Conservation (phyloP, 2,329 filamentous ascomycete species). For the Daldinia eschscholtzii region DNA sequence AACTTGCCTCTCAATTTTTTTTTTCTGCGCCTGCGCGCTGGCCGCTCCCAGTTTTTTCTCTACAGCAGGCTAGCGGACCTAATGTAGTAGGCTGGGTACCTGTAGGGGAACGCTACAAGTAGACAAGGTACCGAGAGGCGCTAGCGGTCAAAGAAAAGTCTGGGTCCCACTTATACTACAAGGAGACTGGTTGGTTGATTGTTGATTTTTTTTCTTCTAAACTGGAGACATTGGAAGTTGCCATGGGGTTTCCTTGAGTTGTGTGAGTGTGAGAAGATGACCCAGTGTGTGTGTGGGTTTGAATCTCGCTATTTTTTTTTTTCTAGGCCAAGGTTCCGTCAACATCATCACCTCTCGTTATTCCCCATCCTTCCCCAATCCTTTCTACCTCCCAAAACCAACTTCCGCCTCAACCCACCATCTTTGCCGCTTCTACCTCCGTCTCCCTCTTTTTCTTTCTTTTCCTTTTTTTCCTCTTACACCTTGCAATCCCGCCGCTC, state of each 20-base stretch:
- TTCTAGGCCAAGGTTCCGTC: conserved; percentile 31
- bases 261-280: background rate
- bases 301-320: conserved; percentile 27
- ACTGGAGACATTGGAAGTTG: conserved; percentile 15
- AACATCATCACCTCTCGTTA: conserved; percentile 44
- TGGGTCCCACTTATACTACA: conserved; percentile 29
- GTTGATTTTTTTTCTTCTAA: conserved; percentile 20
- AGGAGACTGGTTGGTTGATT: conserved; percentile 35
- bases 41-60: conserved; percentile 31
- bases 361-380: conserved; percentile 35
- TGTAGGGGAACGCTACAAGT: conserved; percentile 12
- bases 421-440: conserved; percentile 39
- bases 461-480: conserved; percentile 33
- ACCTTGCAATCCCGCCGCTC: conserved; percentile 38
- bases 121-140: conserved; percentile 7
- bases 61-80: conserved; percentile 2
- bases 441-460: conserved; percentile 43
- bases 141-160: conserved; percentile 40
- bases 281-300: conserved; percentile 37
- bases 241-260: conserved; percentile 26
- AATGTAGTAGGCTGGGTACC: conserved; percentile 7
- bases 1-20: conserved; percentile 23
- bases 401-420: conserved; percentile 38
- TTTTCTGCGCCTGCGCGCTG: conserved; percentile 36
- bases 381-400: conserved; percentile 41